Evolutionary conservation across 148 eudicot species (phyloP), one percentile per base, ranked within the genome.

Genomic region (Diospyros kaki): DNA sequence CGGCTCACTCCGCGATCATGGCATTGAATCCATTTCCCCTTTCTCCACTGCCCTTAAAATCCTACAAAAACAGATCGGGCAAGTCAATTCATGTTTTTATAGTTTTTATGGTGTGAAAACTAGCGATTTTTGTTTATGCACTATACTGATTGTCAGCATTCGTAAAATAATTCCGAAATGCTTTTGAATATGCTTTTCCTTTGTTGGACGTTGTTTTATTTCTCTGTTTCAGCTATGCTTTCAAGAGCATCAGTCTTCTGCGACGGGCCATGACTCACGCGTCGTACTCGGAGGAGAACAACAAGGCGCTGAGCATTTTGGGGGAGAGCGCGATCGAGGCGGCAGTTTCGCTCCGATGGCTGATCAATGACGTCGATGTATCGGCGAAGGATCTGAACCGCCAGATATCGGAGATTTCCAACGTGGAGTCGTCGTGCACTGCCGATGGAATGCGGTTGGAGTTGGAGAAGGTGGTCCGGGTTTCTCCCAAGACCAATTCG

Each of bases 221-320:
- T 28, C 28, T 28, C 28, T 28, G 28, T 28, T 79, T 51, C 87
- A 93, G 98, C 67, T 93, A 90, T 64, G 78, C 73, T 11, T 93
- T 93, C 77, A 28, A 68, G 40, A 77, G 48, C 60, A 69, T 87
- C 58, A 81, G 83, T 56, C 82, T 86, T 61, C 85, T 93, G 2
- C 85, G 96, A 15, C 88, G 96, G n/a, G 93, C 96, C 44, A 80
- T 93, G 93, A 93, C 98, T 9, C 98, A 93, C 66, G 80, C 98
- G 38, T 93, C 98, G 3, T 93, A 51, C 77, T 93, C 98, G 0
- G 87, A 85, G 77, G 98, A 93, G 86, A 93, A 91, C 93, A 87
- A 89, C 86, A 87, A 79, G 66, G 96, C 93, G 9, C 76, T 93
- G 54, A 88, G 93, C 83, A 74, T 93, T 41, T 72, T 93, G 56